Evolutionary conservation across 2,329 filamentous ascomycete species (phyloP).

Genomic region (Alternaria sp.): DNA sequence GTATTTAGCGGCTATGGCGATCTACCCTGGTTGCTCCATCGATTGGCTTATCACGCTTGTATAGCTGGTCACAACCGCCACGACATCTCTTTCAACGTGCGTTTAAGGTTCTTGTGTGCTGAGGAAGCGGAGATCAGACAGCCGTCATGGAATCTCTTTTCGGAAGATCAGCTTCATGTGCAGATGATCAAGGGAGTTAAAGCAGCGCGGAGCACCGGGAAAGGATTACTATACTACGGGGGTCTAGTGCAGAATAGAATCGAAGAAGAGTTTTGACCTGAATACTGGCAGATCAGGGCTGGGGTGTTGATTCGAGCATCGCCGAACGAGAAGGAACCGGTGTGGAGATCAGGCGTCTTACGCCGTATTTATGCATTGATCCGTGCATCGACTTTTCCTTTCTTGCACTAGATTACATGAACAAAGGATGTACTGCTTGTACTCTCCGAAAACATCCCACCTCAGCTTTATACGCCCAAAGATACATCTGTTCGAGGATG

Average conservation of each 20-base stretch:
- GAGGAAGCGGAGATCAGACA: neutral
- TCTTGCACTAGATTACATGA: too few species aligned
- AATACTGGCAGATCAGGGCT: neutral
- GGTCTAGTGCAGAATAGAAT: neutral
- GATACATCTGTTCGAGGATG: too few species aligned
- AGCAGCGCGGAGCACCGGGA: neutral
- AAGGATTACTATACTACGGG: neutral
- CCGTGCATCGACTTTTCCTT: too few species aligned
- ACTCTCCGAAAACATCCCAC: too few species aligned
- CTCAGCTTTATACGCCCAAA: too few species aligned
- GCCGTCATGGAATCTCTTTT: accelerated
- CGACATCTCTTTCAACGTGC: neutral
- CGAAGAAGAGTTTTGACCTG: neutral
- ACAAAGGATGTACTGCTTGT: too few species aligned
- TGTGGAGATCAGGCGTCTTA: too few species aligned
- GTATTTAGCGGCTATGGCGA: neutral
- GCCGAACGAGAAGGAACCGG: too few species aligned
- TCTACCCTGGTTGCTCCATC: neutral
- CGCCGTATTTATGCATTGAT: too few species aligned
- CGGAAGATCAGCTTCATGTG: neutral
- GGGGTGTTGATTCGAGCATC: too few species aligned
- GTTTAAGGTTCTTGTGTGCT: neutral
- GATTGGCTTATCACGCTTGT: neutral
- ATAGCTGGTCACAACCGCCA: neutral
- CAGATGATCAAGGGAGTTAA: neutral